These are phyloP conservation scores for Taphrina betulina DNA, from an alignment of 1,139 yeast genomes.

Conservation along the genomic window DNA sequence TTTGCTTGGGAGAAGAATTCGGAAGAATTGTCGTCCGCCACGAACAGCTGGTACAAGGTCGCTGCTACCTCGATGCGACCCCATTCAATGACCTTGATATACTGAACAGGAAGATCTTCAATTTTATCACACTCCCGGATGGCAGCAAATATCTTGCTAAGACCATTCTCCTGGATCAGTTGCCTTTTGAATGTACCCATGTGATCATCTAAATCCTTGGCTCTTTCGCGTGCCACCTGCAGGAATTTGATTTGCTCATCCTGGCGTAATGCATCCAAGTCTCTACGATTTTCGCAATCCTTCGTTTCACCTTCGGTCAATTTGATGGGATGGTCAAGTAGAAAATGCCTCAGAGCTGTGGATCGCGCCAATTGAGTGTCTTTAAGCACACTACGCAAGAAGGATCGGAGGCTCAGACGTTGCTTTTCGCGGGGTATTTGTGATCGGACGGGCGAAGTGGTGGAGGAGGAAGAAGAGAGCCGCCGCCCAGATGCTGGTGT, in stretches of 20 bases:
- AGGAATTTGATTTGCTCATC: constrained; percentile 74
- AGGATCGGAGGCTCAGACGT: constrained; percentile 73
- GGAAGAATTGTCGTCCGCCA: constrained; percentile 75
- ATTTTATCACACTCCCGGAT: constrained; percentile 57
- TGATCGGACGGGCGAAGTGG: neutral
- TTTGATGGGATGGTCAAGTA: constrained; percentile 46
- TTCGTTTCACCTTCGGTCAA: constrained; percentile 47
- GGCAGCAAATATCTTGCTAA: constrained; percentile 60
- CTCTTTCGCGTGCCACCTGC: constrained; percentile 57
- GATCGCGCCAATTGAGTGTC: constrained; percentile 60
- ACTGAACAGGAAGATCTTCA: constrained; percentile 64
- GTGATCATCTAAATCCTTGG: constrained; percentile 52
- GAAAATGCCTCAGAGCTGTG: constrained; percentile 54
- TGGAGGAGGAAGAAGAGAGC: neutral
- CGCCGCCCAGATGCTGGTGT: constrained; percentile 16
- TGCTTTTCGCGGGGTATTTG: constrained; percentile 62
- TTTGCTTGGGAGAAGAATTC: constrained; percentile 69
- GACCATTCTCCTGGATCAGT: constrained; percentile 52
- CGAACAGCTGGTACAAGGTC: constrained; percentile 70
- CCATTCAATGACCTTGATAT: constrained; percentile 74
- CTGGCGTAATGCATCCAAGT: constrained; percentile 60
- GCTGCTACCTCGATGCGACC: constrained; percentile 79
- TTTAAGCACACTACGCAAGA: constrained; percentile 55
- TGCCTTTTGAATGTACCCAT: constrained; percentile 57
- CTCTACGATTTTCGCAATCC: constrained; percentile 59